Conservation (phyloP, 257 asterid species). For the Linderniella brevidens region DNA sequence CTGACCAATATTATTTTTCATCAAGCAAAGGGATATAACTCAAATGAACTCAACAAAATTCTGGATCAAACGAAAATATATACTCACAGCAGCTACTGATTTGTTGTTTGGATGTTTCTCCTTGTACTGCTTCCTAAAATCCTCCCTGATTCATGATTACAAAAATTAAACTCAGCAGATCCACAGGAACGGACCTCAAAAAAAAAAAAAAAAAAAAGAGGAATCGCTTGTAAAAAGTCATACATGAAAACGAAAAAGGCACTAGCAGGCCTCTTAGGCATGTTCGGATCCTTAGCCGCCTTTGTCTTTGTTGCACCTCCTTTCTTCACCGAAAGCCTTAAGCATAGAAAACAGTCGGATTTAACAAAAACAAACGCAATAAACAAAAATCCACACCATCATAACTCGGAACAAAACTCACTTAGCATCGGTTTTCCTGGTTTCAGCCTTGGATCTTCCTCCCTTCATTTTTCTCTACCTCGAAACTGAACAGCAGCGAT, state of each 20-base stretch:
- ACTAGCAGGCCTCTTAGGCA: conserved; percentile 91
- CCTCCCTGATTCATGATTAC: conserved; percentile 35
- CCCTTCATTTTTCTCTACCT: conserved; percentile 39
- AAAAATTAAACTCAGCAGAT: background rate
- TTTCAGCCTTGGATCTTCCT: conserved; percentile 45
- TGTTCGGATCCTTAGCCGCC: conserved; percentile 79
- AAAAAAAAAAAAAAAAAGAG: too few species aligned
- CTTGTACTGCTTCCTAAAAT: conserved; percentile 54
- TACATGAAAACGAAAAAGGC: conserved; percentile 94
- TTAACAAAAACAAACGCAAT: background rate
- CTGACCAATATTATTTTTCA: conserved; percentile 9
- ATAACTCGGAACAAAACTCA: conserved; percentile 15
- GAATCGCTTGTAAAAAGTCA: background rate
- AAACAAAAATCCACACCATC: conserved; percentile 18
- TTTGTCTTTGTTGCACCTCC: conserved; percentile 46
- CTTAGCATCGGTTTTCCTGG: conserved; percentile 48
- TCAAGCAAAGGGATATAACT: background rate
- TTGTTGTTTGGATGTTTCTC: conserved; percentile 78
- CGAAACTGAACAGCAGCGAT: conserved; percentile 3
- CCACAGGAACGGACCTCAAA: background rate
- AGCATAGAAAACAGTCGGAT: background rate
- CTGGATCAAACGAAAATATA: background rate
- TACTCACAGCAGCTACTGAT: conserved; percentile 64
- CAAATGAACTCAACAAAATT: background rate
- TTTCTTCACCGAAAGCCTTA: conserved; percentile 46